Evolutionary conservation across 257 asterid genomes (phyloP).

Genomic region (Fraxinus pennsylvanica): DNA sequence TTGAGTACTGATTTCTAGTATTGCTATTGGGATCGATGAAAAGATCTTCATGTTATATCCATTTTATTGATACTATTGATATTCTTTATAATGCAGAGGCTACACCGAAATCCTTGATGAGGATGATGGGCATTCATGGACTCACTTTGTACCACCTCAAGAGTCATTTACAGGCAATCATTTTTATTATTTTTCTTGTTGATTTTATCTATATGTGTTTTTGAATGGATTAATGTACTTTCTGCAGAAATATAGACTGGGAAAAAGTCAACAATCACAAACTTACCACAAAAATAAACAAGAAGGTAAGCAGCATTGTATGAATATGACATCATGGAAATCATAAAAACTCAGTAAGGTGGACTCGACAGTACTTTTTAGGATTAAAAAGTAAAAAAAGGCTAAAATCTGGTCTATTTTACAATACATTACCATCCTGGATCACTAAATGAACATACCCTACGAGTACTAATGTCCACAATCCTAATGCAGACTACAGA

Average conservation of each 20-base stretch:
- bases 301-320: conserved; percentile 45
- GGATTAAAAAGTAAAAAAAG: too few species aligned
- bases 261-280: conserved; percentile 64
- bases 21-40: neutral
- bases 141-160: conserved; percentile 92
- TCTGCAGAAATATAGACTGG: conserved; percentile 84
- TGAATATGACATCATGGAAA: neutral
- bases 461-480: neutral
- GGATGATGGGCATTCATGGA: conserved; percentile 84
- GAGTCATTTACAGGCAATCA: conserved; percentile 84
- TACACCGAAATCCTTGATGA: conserved; percentile 94
- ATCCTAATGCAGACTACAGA: conserved; percentile 42
- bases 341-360: neutral
- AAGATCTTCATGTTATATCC: neutral
- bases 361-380: neutral
- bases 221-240: conserved; percentile 11
- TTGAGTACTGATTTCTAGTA: conserved; percentile 34
- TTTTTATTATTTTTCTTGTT: conserved; percentile 10
- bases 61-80: neutral
- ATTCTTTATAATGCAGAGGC: conserved; percentile 64
- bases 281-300: conserved; percentile 37
- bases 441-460: neutral
- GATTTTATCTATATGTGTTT: neutral
- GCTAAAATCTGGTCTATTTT: neutral
- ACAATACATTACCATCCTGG: neutral